Conservation (phyloP, 257 asterid genomes). For the Solanum chiquidenum region DNA sequence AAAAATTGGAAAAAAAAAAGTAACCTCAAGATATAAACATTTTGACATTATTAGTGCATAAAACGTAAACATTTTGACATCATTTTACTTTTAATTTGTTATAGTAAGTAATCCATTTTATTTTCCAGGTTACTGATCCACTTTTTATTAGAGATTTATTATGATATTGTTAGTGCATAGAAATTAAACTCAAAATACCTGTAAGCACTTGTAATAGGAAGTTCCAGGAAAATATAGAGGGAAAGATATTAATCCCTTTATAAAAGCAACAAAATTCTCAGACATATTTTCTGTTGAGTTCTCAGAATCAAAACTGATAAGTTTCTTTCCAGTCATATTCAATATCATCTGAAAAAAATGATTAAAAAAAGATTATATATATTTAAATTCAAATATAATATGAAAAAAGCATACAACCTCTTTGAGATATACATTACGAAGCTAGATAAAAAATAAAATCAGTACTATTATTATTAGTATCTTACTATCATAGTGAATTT, state of each 20-base stretch:
- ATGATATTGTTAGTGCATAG: background rate
- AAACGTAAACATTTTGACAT: no score
- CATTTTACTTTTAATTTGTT: background rate
- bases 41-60: no score
- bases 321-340: slow-evolving; percentile 71
- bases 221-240: slow-evolving; percentile 87
- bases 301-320: slow-evolving; percentile 62
- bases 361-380: background rate
- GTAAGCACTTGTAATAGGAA: slow-evolving; percentile 66
- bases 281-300: slow-evolving; percentile 52
- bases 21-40: no score
- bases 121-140: background rate
- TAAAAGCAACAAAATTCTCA: slow-evolving; percentile 62
- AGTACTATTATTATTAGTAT: no score
- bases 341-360: slow-evolving; percentile 61
- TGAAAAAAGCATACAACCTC: slow-evolving; percentile 4
- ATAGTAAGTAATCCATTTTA: background rate
- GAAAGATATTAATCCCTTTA: slow-evolving; percentile 75
- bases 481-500: no score
- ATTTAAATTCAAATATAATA: slow-evolving; percentile 60
- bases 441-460: background rate
- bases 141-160: background rate
- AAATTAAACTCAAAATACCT: slow-evolving; percentile 19
- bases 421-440: background rate
- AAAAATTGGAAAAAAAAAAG: no score